Conservation (phyloP, 495 filamentous ascomycete species). For the Pyronema omphalodes region DNA sequence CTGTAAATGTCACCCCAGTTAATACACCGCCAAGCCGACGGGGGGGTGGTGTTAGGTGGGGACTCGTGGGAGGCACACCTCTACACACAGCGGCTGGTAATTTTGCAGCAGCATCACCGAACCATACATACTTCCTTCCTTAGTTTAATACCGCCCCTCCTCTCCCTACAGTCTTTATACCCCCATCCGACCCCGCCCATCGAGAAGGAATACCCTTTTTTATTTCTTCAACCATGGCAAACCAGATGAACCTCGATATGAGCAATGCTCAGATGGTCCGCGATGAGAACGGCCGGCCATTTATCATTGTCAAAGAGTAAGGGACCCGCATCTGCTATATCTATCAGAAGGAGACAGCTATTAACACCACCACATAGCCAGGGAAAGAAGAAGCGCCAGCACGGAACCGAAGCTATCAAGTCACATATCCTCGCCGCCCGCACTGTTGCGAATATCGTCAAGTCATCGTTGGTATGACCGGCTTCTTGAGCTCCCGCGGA, state of each 20-base stretch:
- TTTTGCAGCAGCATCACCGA: not conserved
- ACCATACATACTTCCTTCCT: not conserved
- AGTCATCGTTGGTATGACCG: conserved; percentile 52
- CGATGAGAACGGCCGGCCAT: conserved; percentile 92
- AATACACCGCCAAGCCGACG: not conserved
- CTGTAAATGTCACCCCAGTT: not conserved
- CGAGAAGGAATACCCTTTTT: conserved; percentile 1
- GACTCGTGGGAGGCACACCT: too few relatives aligned
- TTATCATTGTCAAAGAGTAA: conserved; percentile 97
- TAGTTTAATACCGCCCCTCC: not conserved
- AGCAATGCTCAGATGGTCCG: conserved; percentile 50
- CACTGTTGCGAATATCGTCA: conserved; percentile 92
- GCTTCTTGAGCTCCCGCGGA: not conserved
- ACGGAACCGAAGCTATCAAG: conserved; percentile 92
- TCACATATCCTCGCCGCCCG: conserved; percentile 90
- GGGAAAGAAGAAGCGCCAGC: conserved; percentile 92
- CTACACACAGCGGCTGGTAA: not conserved
- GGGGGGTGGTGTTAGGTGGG: not conserved
- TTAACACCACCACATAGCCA: conserved; percentile 40
- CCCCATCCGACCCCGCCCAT: not conserved
- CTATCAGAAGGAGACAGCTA: conserved; percentile 2
- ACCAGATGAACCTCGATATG: conserved; percentile 25
- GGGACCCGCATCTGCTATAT: conserved; percentile 26
- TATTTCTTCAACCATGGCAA: conserved; percentile 17
- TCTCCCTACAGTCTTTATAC: not conserved